Evolutionary conservation across 2,329 filamentous ascomycete species (phyloP), one percentile per base, ranked within the genome.

Genomic region (Penicillium aurantiogriseum): DNA sequence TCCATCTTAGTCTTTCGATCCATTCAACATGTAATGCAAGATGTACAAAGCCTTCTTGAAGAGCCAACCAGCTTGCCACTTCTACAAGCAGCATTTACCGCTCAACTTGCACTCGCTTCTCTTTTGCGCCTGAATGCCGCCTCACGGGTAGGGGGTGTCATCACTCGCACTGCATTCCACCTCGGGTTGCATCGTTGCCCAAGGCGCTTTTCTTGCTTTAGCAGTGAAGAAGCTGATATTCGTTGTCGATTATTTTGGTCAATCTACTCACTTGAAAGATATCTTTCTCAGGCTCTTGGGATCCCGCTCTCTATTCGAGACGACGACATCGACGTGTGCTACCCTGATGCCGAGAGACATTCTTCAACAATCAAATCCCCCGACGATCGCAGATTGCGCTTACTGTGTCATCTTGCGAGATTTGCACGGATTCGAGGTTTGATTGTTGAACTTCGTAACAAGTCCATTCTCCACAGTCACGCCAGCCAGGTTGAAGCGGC

Each of bases 101-200:
- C 83, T 3, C 81, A 85, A 61, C 63, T 85, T 0, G 84, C 84
- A 40, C 74, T 86, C 0, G 75, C 83, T 0, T 84, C 81, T 0
- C 82, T 84, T 71, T 72, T 85, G 7, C 80, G 81, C 5, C 73
- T 85, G 9, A 85, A 85, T 58, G 80, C 81, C 15, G 83, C 83
- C 0, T 85, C 83, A 1, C 77, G 83, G 4, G 64, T 85, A 0
- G 81, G 83, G 0, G 83, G 83, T 0, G 69, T 84, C 2, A 78
- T 85, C 5, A 80, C 81, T 7, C 78, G 82, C 5, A 82, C 83
- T 65, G 80, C 81, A 0, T 83, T 82, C 44, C 83, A 85, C 46
- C 70, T 85, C 2, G 83, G 83, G 0, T 75, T 86, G n/a, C 83
- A 86, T 68, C 78, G 83, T 3, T 86, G 83, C 53, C 82, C 83